Base-by-base conservation (phyloP, 495 filamentous ascomycete species). In the Terfezia boudieri region DNA sequence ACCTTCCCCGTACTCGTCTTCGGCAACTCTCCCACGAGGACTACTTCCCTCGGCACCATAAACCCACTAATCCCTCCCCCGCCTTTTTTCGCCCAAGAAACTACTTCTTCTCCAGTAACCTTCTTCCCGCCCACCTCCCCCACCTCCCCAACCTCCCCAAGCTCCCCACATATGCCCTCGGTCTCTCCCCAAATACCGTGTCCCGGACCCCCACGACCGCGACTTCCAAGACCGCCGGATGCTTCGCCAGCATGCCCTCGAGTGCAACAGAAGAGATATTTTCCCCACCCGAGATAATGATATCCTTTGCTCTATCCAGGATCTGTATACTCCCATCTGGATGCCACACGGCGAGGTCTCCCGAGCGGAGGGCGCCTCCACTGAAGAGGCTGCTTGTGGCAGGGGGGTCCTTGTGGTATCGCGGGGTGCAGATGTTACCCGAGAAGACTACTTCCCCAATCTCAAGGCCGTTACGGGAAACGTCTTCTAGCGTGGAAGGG, bases 1-100 rank as follows among this genome's bases (percentile, higher is more conserved):
- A 98, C 70, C 73, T 98, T 96, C 26, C 90, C 90, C 2, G 90
- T 98, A 62, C 82, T 87, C 26, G 92, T 98, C 76, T 98, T 96
- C 11, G 90, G 90, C 54, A 98, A 70, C 67, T 95, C 87, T 22
- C 68, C 56, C 36, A 98, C 78, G 53, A 98, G 72, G 69, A 93
- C 86, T 1, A 96, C 85, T 71, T 96, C 90, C 50, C 82, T 74
- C 9, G 90, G 90, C 22, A 96, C 79, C 90, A 96, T 96, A 66
- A 95, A 98, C 60, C 78, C 83, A 68, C 83, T 86, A 59, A 98
- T 94, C 23, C 67, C 67, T 60, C 82, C 82, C 53, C 79, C 70
- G 26, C 26, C 26, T 4, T 5, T 46, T 61, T 81, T 84, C 10
- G 89, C 88, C 90, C 90, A 98, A 37, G 74, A 64, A 55, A 98